Percentiles rank a stretch among this genome's conserved stretches.
Conservation (phyloP, 768 basidiomycete species). For the Mycena indigotica region DNA sequence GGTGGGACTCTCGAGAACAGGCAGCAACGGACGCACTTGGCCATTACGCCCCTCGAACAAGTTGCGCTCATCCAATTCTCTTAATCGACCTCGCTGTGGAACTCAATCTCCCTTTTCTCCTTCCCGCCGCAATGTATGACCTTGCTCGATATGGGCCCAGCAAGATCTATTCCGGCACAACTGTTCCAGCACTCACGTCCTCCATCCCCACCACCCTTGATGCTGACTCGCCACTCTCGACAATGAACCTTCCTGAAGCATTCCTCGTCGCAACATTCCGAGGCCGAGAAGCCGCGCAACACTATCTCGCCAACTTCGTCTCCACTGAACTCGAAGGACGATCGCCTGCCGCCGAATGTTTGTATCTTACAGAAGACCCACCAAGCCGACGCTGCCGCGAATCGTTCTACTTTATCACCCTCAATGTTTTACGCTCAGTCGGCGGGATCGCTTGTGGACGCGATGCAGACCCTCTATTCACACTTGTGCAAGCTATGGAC, state of each 20-base stretch:
- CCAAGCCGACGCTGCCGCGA: conserved; percentile 54
- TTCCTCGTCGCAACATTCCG: conserved; percentile 48
- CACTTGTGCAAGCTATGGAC: conserved; percentile 66
- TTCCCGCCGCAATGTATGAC: conserved; percentile 77
- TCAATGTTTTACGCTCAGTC: conserved; percentile 70
- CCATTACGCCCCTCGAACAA: conserved; percentile 60
- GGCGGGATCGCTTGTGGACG: conserved; percentile 72
- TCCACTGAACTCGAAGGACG: conserved; percentile 54
- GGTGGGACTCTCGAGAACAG: conserved; percentile 71
- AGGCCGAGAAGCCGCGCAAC: conserved; percentile 68
- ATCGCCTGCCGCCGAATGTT: conserved; percentile 50
- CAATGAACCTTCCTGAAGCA: conserved; percentile 34
- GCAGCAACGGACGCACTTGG: conserved; percentile 51
- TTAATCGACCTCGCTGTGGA: conserved; percentile 71
- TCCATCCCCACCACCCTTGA: conserved; percentile 22
- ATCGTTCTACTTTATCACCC: conserved; percentile 75
- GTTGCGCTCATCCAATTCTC: conserved; percentile 67
- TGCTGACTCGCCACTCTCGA: conserved; percentile 3
- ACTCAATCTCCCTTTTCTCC: conserved; percentile 55
- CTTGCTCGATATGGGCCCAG: conserved; percentile 73
- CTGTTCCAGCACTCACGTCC: conserved; percentile 34
- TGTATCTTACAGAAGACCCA: conserved; percentile 39
- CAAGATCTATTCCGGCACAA: conserved; percentile 61
- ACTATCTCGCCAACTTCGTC: conserved; percentile 64
- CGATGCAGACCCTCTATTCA: conserved; percentile 74